Evolutionary conservation across 129 eudicot species (phyloP), one percentile per base, ranked within the genome.

Genomic region (Flaveria bidentis): DNA sequence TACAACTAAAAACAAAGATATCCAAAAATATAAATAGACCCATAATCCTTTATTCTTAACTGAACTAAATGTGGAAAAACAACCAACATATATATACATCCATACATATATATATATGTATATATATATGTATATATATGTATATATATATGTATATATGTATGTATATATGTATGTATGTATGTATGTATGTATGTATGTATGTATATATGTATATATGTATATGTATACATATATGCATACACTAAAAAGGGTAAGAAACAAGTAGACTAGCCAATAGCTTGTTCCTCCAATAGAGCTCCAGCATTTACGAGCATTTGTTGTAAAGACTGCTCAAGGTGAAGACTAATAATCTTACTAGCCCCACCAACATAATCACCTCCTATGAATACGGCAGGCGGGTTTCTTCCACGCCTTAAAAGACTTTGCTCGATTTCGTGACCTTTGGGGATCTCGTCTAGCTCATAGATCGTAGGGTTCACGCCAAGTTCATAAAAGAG

Each of bases 301-400:
- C 72, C 77, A 0, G 82, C 82, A 71, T 51, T 78, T 20, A 22
- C 9, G 15, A 78, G 66, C 82, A 71, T 71, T 15, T 72, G 72
- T 50, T 71, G 77, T 49, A 78, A 26, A 61, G 77, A 61, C 51
- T 36, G 71, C 49, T 69, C 26, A 28, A 78, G 82, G 30, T 77
- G 81, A 77, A 77, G 81, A 46, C 81, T 77, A 9, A 77, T 68
- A 25, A 77, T 77, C 69, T 74, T 61, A 74, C 66, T 45, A 9
- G 78, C 78, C n/a, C 78, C 78, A 61, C 78, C 78, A 74, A 74
- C 70, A 61, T 6, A 74, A 9, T 74, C 78, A 14, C 78, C 78
- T 60, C 78, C 78, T 42, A 74, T 74, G 78, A 85, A 88, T 44
- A 88, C 88, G 0, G 88, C 88, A 0, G 93, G 93, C 5, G 90